Conservation (phyloP, 2,329 filamentous ascomycete species). For the Rhynchosporium secalis region DNA sequence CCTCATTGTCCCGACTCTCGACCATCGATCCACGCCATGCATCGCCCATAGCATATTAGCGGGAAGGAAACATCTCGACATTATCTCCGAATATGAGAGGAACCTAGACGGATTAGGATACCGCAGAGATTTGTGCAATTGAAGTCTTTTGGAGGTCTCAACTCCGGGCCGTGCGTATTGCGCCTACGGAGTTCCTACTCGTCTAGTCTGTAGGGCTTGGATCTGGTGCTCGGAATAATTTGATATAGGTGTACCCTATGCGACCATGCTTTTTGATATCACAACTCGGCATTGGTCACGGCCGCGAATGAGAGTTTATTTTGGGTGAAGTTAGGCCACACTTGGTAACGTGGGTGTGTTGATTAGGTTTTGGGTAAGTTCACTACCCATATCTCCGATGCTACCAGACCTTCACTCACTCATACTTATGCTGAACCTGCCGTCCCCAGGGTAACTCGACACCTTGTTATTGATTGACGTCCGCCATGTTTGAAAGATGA, state of each 20-base stretch:
- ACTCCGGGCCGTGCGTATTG: slow-evolving; percentile 14
- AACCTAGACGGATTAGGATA: not conserved
- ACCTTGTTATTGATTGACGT: slow-evolving; percentile 9
- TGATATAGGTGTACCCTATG: not conserved
- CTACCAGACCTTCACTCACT: not conserved
- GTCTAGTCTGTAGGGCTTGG: not conserved
- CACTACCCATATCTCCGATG: not conserved
- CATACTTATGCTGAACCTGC: slow-evolving; percentile 12
- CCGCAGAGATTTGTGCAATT: not conserved
- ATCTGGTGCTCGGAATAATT: slow-evolving; percentile 1
- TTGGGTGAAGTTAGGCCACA: not conserved
- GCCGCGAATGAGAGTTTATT: slow-evolving; percentile 6
- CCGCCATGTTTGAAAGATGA: slow-evolving; percentile 18
- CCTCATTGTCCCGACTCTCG: not conserved
- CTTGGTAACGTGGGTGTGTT: slow-evolving; percentile 4
- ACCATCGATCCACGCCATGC: slow-evolving; percentile 2
- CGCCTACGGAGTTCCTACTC: not conserved
- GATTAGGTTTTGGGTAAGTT: not conserved
- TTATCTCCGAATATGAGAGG: not conserved
- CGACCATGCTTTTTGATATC: slow-evolving; percentile 5
- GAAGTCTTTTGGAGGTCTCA: slow-evolving; percentile 2
- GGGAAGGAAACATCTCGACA: not conserved
- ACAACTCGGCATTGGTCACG: slow-evolving; percentile 8
- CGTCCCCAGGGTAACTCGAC: not conserved
- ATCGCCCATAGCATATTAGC: not conserved